Base-by-base conservation (phyloP, 148 eudicot species). In the Beta vulgaris region DNA sequence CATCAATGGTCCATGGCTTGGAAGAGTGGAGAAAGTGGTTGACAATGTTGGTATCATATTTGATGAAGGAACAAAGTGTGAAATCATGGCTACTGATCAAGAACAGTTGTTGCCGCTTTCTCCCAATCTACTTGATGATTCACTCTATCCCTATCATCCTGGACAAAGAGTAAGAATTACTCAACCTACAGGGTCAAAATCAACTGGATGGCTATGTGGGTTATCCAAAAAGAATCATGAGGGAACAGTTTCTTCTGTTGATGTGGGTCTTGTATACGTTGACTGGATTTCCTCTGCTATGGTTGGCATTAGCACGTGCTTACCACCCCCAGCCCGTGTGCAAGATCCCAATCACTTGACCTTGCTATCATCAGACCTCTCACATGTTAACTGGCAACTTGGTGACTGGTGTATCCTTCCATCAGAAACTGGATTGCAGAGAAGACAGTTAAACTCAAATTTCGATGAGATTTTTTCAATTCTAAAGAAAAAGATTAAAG, bases 361-460 rank as follows among this genome's bases (percentile, higher is more conserved):
- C 55, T 13, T 83, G 43, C 73, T 95, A 77, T 83, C 92, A 7
- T 87, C n/a, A n/a, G n/a, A 86, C 79, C 88, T 85, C 77, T 62
- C 88, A 36, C 90, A 89, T 73, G 85, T 88, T 69, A 89, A 84
- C 70, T 96, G 99, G 99, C 99, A 92, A 80, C 90, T 91, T 76
- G 98, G 99, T 70, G 99, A 96, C 73, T 89, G 93, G 91, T 92
- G 99, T 73, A 80, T 85, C 26, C 83, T 88, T 75, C 84, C 86
- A 31, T 67, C 77, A 31, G 85, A 81, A 46, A 74, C 54, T 15
- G 76, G 48, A 42, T 14, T 42, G 37, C 72, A 29, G 31, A 61
- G 65, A 59, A 78, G 68, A 61, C 73, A 73, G 49, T 34, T 46
- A 31, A 67, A 61, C 43, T 55, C 81, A 12, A 82, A 70, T 39